Base-by-base conservation (phyloP, 1,284 basidiomycete genomes). In the Blastosporella zonata region DNA sequence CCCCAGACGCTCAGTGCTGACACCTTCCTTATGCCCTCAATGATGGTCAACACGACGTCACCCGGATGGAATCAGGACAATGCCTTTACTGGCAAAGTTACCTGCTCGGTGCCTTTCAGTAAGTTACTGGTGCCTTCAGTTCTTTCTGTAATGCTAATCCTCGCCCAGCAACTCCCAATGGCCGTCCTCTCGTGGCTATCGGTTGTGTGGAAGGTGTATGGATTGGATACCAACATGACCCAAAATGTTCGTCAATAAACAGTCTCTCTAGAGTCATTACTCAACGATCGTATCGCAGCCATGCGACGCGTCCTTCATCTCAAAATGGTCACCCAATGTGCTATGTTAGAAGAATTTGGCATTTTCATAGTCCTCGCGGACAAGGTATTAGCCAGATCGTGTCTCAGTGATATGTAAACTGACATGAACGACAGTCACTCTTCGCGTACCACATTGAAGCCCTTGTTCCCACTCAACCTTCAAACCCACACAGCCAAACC, bases 181-280 rank as follows among this genome's bases (percentile, higher is more conserved):
- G 88, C 2, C 81, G 92, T 33, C 79, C 81, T 3, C 76, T 98
- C 13, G 87, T 97, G 17, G 93, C 95, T 0, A 86, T 97, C 57
- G 95, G 95, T 17, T 97, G 94, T 64, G 87, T 90, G 0, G 93
- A 97, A 61, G 96, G 96, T 33, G 91, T 98, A 1, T 98, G 93
- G 92, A 96, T 98, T 56, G 96, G 95, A 0, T 86, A 96, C 65
- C 80, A 90, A 29, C 87, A 92, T 59, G 89, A 96, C 64, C 85
- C 93, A 0, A 72, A 77, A 64, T 95, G 89, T 90, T 66, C 59
- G 87, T 62, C 13, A 38, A 36, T 7, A 37, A n/a, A 22, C 6
- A 18, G 21, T 38, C 13, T 7, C 34, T 10, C 17, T 15, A 9
- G 3, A 20, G 13, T 15, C 2, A 20, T 43, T 18, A 28, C 46